A percentile compares a stretch with the other conserved stretches of the same genome.
Evolutionary conservation across 2,329 filamentous ascomycete genomes (phyloP).

Genomic region (Hirsutella thompsonii): DNA sequence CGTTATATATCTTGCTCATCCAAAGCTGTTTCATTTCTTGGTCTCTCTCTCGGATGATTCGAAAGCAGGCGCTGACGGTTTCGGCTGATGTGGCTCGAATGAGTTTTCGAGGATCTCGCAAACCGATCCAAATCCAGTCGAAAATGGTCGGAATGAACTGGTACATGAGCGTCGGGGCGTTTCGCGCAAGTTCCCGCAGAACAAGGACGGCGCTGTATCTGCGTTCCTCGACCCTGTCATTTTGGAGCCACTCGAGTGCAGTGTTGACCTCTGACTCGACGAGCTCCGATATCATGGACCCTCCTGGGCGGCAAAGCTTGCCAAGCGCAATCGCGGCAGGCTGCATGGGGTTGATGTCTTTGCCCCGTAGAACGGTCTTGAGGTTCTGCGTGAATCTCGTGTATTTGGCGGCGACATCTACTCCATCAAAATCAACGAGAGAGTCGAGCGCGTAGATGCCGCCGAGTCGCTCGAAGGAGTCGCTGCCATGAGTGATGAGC

Average conservation of each 20-base stretch:
- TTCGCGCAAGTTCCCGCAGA: constrained; percentile 78
- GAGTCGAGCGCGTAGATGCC: constrained; percentile 86
- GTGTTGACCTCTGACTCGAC: constrained; percentile 96
- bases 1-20: constrained; percentile 84
- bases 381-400: constrained; percentile 89
- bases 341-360: constrained; percentile 83
- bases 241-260: constrained; percentile 91
- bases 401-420: constrained; percentile 86
- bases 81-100: constrained; percentile 89
- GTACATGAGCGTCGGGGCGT: constrained; percentile 91
- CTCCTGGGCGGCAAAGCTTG: constrained; percentile 81
- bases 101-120: constrained; percentile 78
- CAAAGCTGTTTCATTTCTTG: constrained; percentile 74
- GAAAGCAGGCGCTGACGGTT: constrained; percentile 87
- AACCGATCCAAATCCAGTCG: constrained; percentile 89
- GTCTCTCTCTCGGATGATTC: constrained; percentile 89
- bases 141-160: constrained; percentile 91
- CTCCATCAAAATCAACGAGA: constrained; percentile 90
- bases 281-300: constrained; percentile 85
- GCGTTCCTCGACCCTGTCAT: constrained; percentile 84
- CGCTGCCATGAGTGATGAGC: constrained; percentile 72
- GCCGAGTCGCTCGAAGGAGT: constrained; percentile 78
- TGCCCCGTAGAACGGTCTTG: constrained; percentile 75
- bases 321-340: constrained; percentile 81
- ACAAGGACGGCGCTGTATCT: constrained; percentile 88